phyloP scores from a whole-genome alignment of 306 rosid genomes.

The Coriaria nepalensis region DNA sequence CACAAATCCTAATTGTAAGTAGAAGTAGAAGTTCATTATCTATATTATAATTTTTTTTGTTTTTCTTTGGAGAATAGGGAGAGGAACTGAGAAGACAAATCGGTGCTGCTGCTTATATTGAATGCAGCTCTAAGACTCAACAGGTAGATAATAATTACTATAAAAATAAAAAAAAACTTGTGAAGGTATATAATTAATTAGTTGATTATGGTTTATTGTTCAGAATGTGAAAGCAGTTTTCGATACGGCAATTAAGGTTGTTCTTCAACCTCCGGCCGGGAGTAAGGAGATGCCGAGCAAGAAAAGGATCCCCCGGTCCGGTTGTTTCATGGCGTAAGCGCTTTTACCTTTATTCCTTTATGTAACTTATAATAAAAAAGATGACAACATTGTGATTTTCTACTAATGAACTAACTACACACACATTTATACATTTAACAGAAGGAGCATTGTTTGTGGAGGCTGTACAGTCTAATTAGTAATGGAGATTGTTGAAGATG shows the following conservation, averaged over 20 bases:
- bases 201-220: slow-evolving; percentile 19
- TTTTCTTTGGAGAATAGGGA: no score
- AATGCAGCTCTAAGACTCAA: slow-evolving; percentile 96
- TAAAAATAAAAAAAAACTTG: no score
- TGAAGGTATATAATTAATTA: neutral
- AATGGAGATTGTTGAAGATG: neutral
- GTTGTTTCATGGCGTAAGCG: slow-evolving; percentile 72
- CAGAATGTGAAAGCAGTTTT: slow-evolving; percentile 96
- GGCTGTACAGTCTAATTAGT: slow-evolving; percentile 39
- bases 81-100: slow-evolving; percentile 96
- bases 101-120: slow-evolving; percentile 94
- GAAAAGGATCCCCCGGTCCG: slow-evolving; percentile 57
- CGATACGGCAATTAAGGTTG: slow-evolving; percentile 96
- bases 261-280: slow-evolving; percentile 96
- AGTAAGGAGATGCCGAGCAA: slow-evolving; percentile 64
- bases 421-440: neutral
- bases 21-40: no score
- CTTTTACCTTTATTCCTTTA: neutral
- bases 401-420: neutral
- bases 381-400: neutral
- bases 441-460: slow-evolving; percentile 78
- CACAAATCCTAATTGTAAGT: neutral
- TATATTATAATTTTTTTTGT: no score
- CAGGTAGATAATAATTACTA: slow-evolving; percentile 34
- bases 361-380: neutral